Conservation (phyloP, 202 grass and related monocot species). For the Zizania palustris region DNA sequence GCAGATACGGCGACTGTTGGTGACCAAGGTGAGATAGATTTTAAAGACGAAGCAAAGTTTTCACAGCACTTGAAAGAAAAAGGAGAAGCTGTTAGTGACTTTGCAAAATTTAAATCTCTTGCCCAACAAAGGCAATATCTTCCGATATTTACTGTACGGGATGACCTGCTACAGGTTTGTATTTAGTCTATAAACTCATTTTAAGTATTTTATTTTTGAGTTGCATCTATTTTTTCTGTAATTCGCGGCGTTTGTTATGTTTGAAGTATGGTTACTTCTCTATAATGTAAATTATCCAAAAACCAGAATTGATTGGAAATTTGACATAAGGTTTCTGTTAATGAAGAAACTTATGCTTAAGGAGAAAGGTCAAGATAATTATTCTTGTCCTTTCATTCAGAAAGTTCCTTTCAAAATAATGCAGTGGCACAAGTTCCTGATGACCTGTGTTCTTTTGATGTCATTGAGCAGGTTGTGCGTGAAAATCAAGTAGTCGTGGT, state of each 20-base stretch:
- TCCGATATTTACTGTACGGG: constrained; percentile 93
- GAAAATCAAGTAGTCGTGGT: constrained; percentile 98
- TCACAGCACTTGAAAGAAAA: constrained; percentile 90
- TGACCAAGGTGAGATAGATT: constrained; percentile 96
- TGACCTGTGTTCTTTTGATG: constrained; percentile 28
- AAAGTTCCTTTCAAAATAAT: constrained; percentile 32
- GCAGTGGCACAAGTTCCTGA: neutral
- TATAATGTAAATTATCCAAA: constrained; percentile 7
- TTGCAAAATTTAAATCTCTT: constrained; percentile 94
- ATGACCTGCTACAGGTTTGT: constrained; percentile 90
- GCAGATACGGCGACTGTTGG: constrained; percentile 95
- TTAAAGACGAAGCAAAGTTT: constrained; percentile 96
- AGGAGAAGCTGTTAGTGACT: constrained; percentile 94
- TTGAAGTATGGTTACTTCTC: constrained; percentile 26
- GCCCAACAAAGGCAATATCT: constrained; percentile 97
- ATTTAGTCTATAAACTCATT: constrained; percentile 31
- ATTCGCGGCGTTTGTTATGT: constrained; percentile 23
- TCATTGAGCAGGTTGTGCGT: constrained; percentile 71
- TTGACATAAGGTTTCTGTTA: constrained; percentile 22
- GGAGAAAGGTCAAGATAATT: constrained; percentile 14
- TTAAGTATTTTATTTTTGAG: constrained; percentile 17
- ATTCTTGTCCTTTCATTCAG: constrained; percentile 7
- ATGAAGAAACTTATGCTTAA: constrained; percentile 3
- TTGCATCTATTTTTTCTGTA: constrained; percentile 3
- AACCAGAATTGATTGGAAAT: constrained; percentile 15